phyloP scores from a whole-genome alignment of 73 alveolate species.

The Effrenium voratum region DNA sequence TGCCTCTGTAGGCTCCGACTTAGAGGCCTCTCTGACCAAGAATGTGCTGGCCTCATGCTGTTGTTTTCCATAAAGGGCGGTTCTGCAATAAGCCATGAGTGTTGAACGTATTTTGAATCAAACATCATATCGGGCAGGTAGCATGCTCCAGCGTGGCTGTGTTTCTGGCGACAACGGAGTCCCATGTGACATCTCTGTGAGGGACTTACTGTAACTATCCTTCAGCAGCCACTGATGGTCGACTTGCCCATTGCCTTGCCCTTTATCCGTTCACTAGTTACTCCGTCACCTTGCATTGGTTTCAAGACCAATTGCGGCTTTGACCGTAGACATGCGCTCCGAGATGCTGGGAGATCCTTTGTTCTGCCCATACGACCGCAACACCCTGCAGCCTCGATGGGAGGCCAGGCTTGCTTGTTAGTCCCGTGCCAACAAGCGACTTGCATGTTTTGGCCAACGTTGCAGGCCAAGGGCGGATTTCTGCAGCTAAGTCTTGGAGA shows the following conservation, averaged over 20 bases:
- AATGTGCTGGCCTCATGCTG: not conserved
- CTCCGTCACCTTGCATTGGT: no score
- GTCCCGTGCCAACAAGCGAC: no score
- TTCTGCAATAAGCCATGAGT: not conserved
- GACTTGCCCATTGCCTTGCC: no score
- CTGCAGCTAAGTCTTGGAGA: conserved; percentile 78
- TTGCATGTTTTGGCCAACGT: not conserved
- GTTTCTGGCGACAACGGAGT: conserved; percentile 65
- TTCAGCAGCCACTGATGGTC: not conserved
- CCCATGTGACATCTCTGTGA: conserved; percentile 41
- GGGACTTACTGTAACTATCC: no score
- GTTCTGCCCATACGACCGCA: conserved; percentile 62
- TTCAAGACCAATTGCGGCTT: not conserved
- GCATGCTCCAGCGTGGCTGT: conserved; percentile 81
- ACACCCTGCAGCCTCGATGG: conserved; percentile 78
- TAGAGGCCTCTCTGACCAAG: conserved; percentile 67
- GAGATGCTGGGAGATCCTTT: conserved; percentile 85
- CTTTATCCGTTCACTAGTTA: no score
- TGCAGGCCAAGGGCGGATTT: conserved; percentile 77
- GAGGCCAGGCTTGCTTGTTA: conserved; percentile 18
- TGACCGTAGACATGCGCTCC: not conserved
- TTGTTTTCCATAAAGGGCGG: not conserved
- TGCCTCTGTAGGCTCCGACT: conserved; percentile 23
- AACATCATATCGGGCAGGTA: not conserved
- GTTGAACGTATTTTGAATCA: not conserved